Percentiles rank a stretch among this genome's conserved stretches.
These are phyloP conservation scores for Pseudoscleropodium purum DNA, from an alignment of 225 moss, liverwort and hornwort species.

Conservation along the genomic window DNA sequence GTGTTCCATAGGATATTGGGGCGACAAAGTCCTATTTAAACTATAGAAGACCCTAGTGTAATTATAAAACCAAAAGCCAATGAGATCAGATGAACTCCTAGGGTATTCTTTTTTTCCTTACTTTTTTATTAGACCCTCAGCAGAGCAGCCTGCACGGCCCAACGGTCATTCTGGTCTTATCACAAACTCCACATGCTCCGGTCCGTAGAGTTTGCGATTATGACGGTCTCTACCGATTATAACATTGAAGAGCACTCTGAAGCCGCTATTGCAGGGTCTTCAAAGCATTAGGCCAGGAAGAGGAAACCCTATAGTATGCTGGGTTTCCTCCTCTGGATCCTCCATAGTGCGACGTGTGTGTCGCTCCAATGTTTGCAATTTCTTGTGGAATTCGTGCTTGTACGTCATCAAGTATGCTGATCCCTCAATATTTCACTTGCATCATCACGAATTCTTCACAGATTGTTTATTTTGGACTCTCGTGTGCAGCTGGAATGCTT, in stretches of 20 bases:
- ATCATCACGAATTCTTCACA: neutral
- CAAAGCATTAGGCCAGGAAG: neutral
- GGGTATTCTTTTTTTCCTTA: too few species aligned
- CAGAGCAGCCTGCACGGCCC: neutral
- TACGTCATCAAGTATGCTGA: neutral
- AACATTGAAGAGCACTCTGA: neutral
- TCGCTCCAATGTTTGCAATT: neutral
- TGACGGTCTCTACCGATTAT: too few species aligned
- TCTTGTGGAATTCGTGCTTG: neutral
- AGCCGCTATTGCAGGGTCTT: neutral
- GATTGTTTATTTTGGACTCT: neutral
- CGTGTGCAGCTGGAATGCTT: slow-evolving; percentile 71
- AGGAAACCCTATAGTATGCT: neutral
- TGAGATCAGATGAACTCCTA: neutral
- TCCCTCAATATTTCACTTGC: neutral
- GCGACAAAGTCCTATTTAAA: neutral
- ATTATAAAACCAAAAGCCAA: neutral
- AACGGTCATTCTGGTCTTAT: neutral
- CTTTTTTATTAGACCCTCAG: neutral
- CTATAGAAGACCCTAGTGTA: neutral
- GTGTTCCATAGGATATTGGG: neutral
- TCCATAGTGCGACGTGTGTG: neutral
- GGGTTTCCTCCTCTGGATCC: neutral
- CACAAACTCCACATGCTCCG: neutral
- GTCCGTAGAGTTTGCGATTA: neutral